phyloP scores from a whole-genome alignment of 495 filamentous ascomycete species.

The Penicillium dipodomyicola region DNA sequence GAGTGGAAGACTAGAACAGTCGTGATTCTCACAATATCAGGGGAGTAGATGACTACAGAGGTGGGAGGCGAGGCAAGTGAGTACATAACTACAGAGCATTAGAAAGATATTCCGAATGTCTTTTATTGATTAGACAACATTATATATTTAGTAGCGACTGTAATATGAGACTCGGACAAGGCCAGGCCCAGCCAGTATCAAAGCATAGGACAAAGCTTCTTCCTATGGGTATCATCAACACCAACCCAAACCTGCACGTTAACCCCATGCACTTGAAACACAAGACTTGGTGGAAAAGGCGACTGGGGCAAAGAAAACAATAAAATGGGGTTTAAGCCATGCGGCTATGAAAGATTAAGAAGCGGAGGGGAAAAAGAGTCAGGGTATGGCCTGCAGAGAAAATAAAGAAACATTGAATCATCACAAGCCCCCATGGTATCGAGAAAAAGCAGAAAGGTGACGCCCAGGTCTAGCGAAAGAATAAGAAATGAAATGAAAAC shows the following conservation, averaged over 20 bases:
- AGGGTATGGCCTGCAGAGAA: slow-evolving; percentile 16
- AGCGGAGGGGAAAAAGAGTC: slow-evolving; percentile 10
- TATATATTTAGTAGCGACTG: slow-evolving; percentile 29
- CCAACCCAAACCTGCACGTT: slow-evolving; percentile 19
- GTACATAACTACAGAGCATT: background rate
- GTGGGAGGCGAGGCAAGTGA: no score
- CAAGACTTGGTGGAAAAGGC: slow-evolving; percentile 20
- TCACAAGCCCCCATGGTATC: slow-evolving; percentile 38
- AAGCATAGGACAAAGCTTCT: slow-evolving; percentile 12
- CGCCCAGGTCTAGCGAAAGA: slow-evolving; percentile 45
- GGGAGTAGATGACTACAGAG: background rate
- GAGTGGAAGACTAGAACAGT: background rate
- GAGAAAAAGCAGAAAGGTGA: slow-evolving; percentile 33
- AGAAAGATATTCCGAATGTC: slow-evolving; percentile 1
- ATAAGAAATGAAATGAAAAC: slow-evolving; percentile 34
- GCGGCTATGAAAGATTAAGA: slow-evolving; percentile 19
- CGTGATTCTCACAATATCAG: background rate
- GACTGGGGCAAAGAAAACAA: slow-evolving; percentile 6
- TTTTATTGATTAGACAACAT: slow-evolving; percentile 28
- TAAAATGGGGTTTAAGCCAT: slow-evolving; percentile 21
- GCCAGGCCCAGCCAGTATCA: slow-evolving; percentile 8
- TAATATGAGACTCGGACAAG: slow-evolving; percentile 7
- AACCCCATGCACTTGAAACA: slow-evolving; percentile 7
- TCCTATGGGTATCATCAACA: slow-evolving; percentile 33
- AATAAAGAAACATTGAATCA: slow-evolving; percentile 29